phyloP scores from a whole-genome alignment of 208 protist genomes.

The Porcisia hertigi region DNA sequence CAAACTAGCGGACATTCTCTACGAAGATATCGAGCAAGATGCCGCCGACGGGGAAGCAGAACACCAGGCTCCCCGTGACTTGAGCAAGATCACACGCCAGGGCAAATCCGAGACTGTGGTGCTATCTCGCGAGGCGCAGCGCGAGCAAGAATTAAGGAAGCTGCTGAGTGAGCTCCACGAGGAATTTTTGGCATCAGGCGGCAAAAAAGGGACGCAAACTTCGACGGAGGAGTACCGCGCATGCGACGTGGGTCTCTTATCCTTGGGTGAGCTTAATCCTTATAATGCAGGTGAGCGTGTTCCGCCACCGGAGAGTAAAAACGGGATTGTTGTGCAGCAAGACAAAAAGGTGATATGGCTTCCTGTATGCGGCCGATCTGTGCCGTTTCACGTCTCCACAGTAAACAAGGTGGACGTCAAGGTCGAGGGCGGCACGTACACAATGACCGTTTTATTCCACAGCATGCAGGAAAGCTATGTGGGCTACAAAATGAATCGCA shows the following conservation, averaged over 20 bases:
- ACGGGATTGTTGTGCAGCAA: constrained; percentile 83
- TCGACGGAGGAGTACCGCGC: constrained; percentile 67
- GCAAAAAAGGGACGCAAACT: constrained; percentile 59
- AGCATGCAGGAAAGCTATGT: constrained; percentile 79
- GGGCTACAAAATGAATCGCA: constrained; percentile 80
- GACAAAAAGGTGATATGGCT: constrained; percentile 92
- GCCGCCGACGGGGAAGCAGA: constrained; percentile 18
- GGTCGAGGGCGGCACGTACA: constrained; percentile 73
- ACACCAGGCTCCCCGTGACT: constrained; percentile 30
- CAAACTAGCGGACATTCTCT: constrained; percentile 73
- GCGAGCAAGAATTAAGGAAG: constrained; percentile 67
- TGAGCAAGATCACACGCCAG: constrained; percentile 79
- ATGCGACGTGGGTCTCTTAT: constrained; percentile 68
- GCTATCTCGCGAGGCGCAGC: constrained; percentile 69
- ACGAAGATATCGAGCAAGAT: constrained; percentile 43
- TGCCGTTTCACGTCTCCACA: constrained; percentile 96
- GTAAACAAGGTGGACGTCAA: constrained; percentile 94
- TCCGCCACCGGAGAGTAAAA: constrained; percentile 34
- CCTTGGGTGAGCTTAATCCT: constrained; percentile 65
- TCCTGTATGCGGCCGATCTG: constrained; percentile 89
- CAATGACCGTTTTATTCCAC: constrained; percentile 91
- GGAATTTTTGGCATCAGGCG: constrained; percentile 74
- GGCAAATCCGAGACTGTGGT: constrained; percentile 69
- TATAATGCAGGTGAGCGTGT: constrained; percentile 37
- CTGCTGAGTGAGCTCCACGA: constrained; percentile 68